Percentiles rank a stretch among this genome's conserved stretches.
These are phyloP conservation scores for Scenedesmus sp. DNA, from an alignment of 163 green algal genomes.

Conservation along the genomic window DNA sequence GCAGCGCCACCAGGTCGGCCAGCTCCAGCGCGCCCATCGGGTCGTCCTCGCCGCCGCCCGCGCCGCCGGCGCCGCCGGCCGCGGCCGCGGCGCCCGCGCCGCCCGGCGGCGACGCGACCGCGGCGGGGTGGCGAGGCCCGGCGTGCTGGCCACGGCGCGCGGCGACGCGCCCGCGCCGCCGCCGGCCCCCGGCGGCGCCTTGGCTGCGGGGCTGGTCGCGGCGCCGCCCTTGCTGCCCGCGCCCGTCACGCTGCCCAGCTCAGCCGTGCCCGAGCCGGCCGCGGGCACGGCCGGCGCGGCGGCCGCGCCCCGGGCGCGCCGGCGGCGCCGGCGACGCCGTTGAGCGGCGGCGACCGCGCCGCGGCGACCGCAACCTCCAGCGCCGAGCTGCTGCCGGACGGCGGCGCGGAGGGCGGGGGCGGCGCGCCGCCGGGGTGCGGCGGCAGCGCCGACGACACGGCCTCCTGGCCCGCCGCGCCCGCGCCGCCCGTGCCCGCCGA, in stretches of 20 bases:
- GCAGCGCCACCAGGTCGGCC: conserved; percentile 26
- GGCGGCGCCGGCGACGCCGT: background rate
- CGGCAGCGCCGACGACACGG: background rate
- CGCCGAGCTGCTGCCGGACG: conserved; percentile 16
- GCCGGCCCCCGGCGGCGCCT: background rate
- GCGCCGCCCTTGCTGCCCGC: background rate
- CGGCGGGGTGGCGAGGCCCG: background rate
- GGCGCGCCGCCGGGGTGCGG: background rate
- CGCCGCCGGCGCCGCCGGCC: background rate
- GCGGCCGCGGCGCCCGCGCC: background rate
- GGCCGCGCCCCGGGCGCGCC: background rate
- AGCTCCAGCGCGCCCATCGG: conserved; percentile 29
- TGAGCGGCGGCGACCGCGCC: background rate
- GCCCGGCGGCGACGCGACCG: background rate
- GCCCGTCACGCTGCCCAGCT: background rate
- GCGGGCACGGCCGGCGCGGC: background rate
- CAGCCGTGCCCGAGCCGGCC: background rate
- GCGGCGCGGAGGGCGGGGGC: background rate
- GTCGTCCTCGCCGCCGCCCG: conserved; percentile 8
- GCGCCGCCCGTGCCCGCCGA: background rate
- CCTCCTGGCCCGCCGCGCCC: background rate
- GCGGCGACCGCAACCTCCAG: too few relatives aligned
- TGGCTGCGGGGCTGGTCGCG: background rate
- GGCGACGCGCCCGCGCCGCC: too few relatives aligned
- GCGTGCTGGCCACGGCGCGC: too few relatives aligned